Evolutionary conservation across 108 stramenopile genomes (phyloP).

Genomic region (Mediolabrus comicus): DNA sequence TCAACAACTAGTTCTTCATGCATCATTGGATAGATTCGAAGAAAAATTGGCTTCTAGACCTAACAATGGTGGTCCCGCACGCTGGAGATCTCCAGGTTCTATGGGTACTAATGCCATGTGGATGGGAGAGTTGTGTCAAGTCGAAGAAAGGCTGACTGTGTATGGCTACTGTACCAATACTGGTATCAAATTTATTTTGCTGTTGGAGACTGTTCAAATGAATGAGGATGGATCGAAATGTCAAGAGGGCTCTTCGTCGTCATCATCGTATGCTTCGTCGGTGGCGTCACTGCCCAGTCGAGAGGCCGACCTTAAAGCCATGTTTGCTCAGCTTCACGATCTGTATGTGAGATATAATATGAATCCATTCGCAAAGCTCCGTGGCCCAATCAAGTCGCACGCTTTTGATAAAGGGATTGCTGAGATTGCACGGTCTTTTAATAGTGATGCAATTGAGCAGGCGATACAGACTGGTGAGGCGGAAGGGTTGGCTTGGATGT

Average conservation of each 20-base stretch:
- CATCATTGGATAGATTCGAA: conserved; percentile 48
- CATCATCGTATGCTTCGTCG: neutral
- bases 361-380: conserved; percentile 44
- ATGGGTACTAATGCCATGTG: conserved; percentile 43
- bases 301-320: conserved; percentile 31
- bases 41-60: conserved; percentile 27
- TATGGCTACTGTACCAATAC: conserved; percentile 49
- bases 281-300: conserved; percentile 9
- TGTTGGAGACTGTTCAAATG: conserved; percentile 25
- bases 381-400: conserved; percentile 30
- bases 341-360: conserved; percentile 44
- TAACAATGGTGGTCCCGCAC: conserved; percentile 5
- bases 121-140: conserved; percentile 39
- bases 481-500: neutral
- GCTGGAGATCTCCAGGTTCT: conserved; percentile 43
- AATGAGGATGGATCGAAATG: conserved; percentile 23
- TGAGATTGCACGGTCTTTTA: conserved; percentile 27
- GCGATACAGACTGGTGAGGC: neutral
- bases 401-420: conserved; percentile 37
- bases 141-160: conserved; percentile 39
- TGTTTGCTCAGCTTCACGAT: conserved; percentile 44
- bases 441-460: conserved; percentile 2
- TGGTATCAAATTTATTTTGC: conserved; percentile 46
- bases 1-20: conserved; percentile 48
- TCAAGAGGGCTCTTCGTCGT: neutral